Evolutionary conservation across 2,329 filamentous ascomycete species (phyloP).

Genomic region (Calonectria hawksworthii): DNA sequence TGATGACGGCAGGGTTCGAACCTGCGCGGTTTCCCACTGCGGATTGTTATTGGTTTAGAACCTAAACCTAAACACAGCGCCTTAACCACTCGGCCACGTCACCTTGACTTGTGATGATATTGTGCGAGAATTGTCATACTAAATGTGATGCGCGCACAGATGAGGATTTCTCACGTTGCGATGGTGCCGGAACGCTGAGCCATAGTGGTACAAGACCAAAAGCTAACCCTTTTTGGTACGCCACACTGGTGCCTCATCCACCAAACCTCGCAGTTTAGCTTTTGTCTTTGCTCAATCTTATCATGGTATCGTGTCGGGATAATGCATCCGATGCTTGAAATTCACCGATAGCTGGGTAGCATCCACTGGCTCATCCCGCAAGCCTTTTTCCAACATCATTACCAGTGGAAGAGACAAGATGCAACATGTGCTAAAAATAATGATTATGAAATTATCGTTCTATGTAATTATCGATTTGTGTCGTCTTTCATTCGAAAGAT

Average conservation of each 20-base stretch:
- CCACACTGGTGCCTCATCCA: neutral
- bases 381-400: neutral
- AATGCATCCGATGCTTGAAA: neutral
- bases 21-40: conserved; percentile 62
- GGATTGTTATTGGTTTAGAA: conserved; percentile 45
- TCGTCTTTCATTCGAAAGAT: neutral
- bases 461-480: neutral
- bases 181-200: neutral
- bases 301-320: neutral
- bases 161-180: neutral
- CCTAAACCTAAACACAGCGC: conserved; percentile 66
- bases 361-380: neutral
- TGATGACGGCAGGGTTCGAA: conserved; percentile 67
- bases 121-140: neutral
- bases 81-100: conserved; percentile 70
- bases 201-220: neutral
- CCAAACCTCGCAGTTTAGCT: neutral
- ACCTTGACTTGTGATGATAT: conserved; percentile 38
- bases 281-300: neutral
- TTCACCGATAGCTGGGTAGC: neutral
- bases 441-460: neutral
- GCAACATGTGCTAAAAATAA: neutral
- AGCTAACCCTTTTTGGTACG: neutral
- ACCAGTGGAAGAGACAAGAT: neutral
- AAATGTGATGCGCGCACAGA: neutral